Evolutionary conservation across 2,329 filamentous ascomycete genomes (phyloP).

Genomic region (Rutstroemia sp.): DNA sequence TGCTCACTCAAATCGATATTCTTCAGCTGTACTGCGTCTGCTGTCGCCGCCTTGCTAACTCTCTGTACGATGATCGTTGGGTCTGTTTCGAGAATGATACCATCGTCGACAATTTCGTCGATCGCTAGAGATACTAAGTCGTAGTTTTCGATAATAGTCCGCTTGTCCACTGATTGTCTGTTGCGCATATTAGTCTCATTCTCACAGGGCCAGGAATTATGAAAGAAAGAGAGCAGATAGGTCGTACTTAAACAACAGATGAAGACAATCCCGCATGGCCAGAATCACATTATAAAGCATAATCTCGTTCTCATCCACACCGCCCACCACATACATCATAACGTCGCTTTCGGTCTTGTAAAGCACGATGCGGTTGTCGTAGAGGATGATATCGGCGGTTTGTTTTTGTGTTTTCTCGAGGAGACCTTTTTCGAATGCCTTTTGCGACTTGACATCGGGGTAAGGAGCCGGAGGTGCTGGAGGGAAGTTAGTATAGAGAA

Average conservation of each 20-base stretch:
- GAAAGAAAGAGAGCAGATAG: neutral
- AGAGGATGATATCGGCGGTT: constrained; percentile 91
- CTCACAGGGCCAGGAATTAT: neutral
- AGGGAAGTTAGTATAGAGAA: constrained; percentile 14
- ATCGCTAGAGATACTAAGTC: constrained; percentile 89
- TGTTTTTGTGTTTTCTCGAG: constrained; percentile 95
- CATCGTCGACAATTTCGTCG: constrained; percentile 92
- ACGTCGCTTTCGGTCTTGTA: constrained; percentile 98
- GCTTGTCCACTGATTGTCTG: constrained; percentile 93
- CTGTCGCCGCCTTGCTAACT: constrained; percentile 83
- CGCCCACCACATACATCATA: constrained; percentile 90
- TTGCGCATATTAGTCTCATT: neutral
- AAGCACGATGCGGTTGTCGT: constrained; percentile 91
- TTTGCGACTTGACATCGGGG: constrained; percentile 84
- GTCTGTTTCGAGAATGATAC: constrained; percentile 95
- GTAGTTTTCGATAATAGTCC: constrained; percentile 97
- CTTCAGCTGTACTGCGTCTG: constrained; percentile 82
- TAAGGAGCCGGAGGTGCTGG: constrained; percentile 59
- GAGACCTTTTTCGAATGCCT: constrained; percentile 92
- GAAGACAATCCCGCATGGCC: constrained; percentile 81
- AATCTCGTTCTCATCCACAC: constrained; percentile 92
- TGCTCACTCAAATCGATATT: constrained; percentile 94
- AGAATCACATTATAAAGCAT: constrained; percentile 91
- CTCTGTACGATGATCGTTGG: constrained; percentile 87
- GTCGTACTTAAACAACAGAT: constrained; percentile 82